Evolutionary conservation across 495 filamentous ascomycete genomes (phyloP), one percentile per base, ranked within the genome.

Genomic region (Xylaria flabelliformis): DNA sequence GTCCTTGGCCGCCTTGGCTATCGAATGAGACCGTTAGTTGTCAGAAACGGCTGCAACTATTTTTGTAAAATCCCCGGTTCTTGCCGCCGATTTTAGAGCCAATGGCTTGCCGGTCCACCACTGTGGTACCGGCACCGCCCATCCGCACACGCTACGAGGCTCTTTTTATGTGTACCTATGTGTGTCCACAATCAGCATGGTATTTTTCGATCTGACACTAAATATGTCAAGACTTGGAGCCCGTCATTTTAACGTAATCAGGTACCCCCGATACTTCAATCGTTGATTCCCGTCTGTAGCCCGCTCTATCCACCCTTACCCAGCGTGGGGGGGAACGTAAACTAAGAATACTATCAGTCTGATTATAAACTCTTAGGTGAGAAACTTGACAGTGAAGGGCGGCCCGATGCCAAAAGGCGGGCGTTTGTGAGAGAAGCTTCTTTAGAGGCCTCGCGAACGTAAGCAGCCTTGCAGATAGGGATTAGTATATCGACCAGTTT

Each of bases 41-140:
- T 56, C 65, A 12, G 29, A 67, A 67, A 50, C 46, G 65, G 46
- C 64, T 67, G n/a, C 65, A 6, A 62, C 69, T 71, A 71, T 71
- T 71, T 71, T 71, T 69, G 67, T 67, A 41, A n/a, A 65, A 48
- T 61, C 44, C 67, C 53, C 67, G 56, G 67, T 55, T 59, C 21
- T 9, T 59, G 34, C 67, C 67, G 53, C 55, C 21, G 67, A 69
- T 21, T 69, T 69, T 69, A 61, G 55, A 65, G 61, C 69, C 69
- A 71, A 71, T 71, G 48, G 34, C 29, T 19, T 58, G 59, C 61
- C 59, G 39, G 21, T 44, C 69, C 69, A 42, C 50, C 44, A 71
- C 42, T 64, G 59, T 64, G 69, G 69, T 71, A 64, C 59, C 69
- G 61, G 69, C 69, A 71, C 69, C 58, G 67, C 67, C 66, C 67